Evolutionary conservation across 2,329 filamentous ascomycete species (phyloP).

Genomic region (Fusarium brachygibbosum): DNA sequence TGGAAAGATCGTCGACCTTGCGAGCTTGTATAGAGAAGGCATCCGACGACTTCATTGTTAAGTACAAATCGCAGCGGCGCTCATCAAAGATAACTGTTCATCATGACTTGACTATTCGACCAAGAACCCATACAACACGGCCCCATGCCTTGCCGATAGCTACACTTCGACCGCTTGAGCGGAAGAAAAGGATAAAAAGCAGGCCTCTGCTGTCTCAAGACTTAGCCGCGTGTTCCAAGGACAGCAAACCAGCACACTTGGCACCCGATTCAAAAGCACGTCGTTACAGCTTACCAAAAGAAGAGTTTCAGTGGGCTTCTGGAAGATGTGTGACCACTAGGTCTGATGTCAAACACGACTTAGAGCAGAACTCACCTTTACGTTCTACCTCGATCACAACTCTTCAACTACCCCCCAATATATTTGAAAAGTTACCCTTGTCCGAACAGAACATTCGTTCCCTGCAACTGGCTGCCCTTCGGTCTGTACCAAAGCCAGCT

Average conservation of each 20-base stretch:
- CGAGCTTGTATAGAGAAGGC: conserved; percentile 50
- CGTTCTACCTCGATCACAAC: conserved; percentile 19
- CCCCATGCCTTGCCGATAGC: conserved; percentile 6
- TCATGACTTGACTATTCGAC: not conserved
- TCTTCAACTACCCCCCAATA: conserved; percentile 9
- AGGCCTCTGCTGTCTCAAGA: not conserved
- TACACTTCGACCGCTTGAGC: conserved; percentile 28
- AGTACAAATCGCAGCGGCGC: conserved; percentile 42
- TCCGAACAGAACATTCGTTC: not conserved
- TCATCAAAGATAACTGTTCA: not conserved
- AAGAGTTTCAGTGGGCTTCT: conserved; percentile 26
- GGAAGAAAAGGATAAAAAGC: conserved; percentile 21
- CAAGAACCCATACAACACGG: not conserved
- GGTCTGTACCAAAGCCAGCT: not conserved
- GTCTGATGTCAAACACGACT: not conserved
- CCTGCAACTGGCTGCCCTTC: not conserved
- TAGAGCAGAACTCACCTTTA: not conserved
- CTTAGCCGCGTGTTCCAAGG: not conserved
- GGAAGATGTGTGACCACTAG: conserved; percentile 11
- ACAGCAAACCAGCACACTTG: not conserved
- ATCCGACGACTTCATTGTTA: conserved; percentile 49
- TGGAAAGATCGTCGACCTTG: conserved; percentile 50
- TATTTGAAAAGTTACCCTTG: not conserved
- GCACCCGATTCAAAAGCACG: not conserved
- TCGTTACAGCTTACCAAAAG: conserved; percentile 1